Evolutionary conservation across 805 yeast genomes (phyloP).

Genomic region (Lipomyces spencermartinsiae): DNA sequence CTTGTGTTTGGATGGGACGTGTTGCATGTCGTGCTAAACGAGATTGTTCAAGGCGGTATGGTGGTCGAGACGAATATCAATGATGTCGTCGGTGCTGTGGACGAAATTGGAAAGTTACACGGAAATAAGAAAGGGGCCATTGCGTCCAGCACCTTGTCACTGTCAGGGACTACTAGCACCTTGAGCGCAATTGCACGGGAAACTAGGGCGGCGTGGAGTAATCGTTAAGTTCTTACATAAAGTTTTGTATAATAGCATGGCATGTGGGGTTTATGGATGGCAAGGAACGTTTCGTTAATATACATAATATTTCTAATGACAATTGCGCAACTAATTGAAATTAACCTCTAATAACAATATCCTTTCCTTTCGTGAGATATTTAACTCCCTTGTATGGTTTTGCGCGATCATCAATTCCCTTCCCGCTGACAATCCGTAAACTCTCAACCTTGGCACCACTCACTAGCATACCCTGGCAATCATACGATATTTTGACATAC

Average conservation of each 20-base stretch:
- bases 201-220: constrained; percentile 37
- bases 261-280: neutral
- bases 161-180: constrained; percentile 34
- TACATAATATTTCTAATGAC: constrained; percentile 28
- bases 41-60: constrained; percentile 96
- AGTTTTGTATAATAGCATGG: neutral
- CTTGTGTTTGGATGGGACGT: constrained; percentile 99
- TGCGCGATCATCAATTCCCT: constrained; percentile 64
- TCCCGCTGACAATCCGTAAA: constrained; percentile 61
- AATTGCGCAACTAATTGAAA: constrained; percentile 14
- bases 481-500: constrained; percentile 58
- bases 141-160: constrained; percentile 32
- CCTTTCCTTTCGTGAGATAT: constrained; percentile 70
- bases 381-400: constrained; percentile 93
- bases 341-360: constrained; percentile 55
- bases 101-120: constrained; percentile 42
- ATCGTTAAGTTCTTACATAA: constrained; percentile 19
- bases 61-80: constrained; percentile 89
- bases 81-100: constrained; percentile 71
- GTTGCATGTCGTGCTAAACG: constrained; percentile 80
- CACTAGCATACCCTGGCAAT: constrained; percentile 71
- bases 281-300: constrained; percentile 3
- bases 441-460: constrained; percentile 76
- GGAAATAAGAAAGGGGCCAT: constrained; percentile 35
- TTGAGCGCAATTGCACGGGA: constrained; percentile 34